These are phyloP conservation scores for Leavenworthia alabamica DNA, from an alignment of 345 rosid genomes.

Conservation along the genomic window DNA sequence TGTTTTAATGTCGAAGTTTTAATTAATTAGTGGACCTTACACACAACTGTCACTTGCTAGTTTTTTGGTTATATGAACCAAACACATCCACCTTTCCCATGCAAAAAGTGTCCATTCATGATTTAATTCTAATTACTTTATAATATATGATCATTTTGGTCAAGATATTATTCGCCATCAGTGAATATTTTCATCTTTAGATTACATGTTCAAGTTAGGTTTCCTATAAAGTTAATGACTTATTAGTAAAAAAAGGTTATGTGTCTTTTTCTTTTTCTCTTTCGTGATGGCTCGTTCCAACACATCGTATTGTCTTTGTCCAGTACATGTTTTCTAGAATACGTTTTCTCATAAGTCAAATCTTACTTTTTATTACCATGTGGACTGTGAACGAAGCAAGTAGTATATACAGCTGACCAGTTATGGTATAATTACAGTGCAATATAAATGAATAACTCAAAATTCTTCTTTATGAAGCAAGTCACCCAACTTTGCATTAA, in stretches of 20 bases:
- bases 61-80: slow-evolving; percentile 21
- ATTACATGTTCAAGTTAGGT: slow-evolving; percentile 22
- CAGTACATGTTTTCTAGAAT: too few species aligned
- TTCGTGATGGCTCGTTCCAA: not conserved
- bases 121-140: slow-evolving; percentile 1
- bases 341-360: too few species aligned
- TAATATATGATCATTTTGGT: slow-evolving; percentile 4
- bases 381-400: not conserved
- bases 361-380: not conserved
- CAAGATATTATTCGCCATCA: slow-evolving; percentile 20
- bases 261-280: not conserved
- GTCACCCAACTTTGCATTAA: not conserved
- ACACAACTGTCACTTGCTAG: slow-evolving; percentile 31
- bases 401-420: too few species aligned
- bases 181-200: not conserved
- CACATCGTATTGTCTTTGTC: not conserved
- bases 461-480: not conserved
- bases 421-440: not conserved
- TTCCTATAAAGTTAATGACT: slow-evolving; percentile 18
- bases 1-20: slow-evolving; percentile 13
- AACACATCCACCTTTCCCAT: slow-evolving; percentile 30
- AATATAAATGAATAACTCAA: not conserved
- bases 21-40: slow-evolving; percentile 30
- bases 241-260: not conserved
- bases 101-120: slow-evolving; percentile 27